A percentile compares a stretch with the other conserved stretches of the same genome.
phyloP scores from a whole-genome alignment of 2,329 filamentous ascomycete genomes.

The Microdochium trichocladiopsis region DNA sequence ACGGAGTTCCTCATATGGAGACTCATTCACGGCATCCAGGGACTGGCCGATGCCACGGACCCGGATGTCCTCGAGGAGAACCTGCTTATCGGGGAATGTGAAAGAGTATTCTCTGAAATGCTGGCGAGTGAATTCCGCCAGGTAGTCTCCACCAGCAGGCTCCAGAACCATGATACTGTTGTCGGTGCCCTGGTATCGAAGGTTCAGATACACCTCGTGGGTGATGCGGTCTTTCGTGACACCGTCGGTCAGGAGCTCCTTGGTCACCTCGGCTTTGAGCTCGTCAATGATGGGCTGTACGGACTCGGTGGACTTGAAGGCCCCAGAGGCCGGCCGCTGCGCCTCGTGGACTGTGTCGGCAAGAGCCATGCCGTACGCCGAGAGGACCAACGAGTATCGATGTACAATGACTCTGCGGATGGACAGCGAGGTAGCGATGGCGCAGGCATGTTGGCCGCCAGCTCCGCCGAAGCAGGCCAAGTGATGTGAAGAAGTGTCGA shows the following conservation, averaged over 20 bases:
- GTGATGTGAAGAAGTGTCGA: slow-evolving; percentile 85
- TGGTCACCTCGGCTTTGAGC: slow-evolving; percentile 67
- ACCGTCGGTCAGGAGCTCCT: slow-evolving; percentile 68
- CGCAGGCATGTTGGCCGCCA: slow-evolving; percentile 87
- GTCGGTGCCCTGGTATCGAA: slow-evolving; percentile 86
- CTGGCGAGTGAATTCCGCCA: slow-evolving; percentile 75
- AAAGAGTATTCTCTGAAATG: slow-evolving; percentile 94
- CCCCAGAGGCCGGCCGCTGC: slow-evolving; percentile 65
- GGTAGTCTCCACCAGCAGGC: slow-evolving; percentile 63
- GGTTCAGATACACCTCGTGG: slow-evolving; percentile 90
- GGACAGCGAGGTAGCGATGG: slow-evolving; percentile 77
- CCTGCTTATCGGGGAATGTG: slow-evolving; percentile 73
- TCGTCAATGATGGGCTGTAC: slow-evolving; percentile 54
- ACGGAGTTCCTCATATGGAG: slow-evolving; percentile 76
- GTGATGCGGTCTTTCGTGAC: slow-evolving; percentile 68
- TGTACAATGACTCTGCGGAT: slow-evolving; percentile 83
- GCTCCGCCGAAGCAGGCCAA: slow-evolving; percentile 89
- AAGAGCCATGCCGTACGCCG: slow-evolving; percentile 86
- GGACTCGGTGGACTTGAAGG: slow-evolving; percentile 45
- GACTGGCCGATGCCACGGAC: slow-evolving; percentile 86
- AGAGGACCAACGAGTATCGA: slow-evolving; percentile 81
- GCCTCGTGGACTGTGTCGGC: slow-evolving; percentile 90
- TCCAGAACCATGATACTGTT: slow-evolving; percentile 85
- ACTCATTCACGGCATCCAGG: slow-evolving; percentile 71
- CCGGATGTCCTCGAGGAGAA: slow-evolving; percentile 85